Evolutionary conservation across 495 filamentous ascomycete species (phyloP), one percentile per base, ranked within the genome.

Genomic region (Aspergillus avenaceus): DNA sequence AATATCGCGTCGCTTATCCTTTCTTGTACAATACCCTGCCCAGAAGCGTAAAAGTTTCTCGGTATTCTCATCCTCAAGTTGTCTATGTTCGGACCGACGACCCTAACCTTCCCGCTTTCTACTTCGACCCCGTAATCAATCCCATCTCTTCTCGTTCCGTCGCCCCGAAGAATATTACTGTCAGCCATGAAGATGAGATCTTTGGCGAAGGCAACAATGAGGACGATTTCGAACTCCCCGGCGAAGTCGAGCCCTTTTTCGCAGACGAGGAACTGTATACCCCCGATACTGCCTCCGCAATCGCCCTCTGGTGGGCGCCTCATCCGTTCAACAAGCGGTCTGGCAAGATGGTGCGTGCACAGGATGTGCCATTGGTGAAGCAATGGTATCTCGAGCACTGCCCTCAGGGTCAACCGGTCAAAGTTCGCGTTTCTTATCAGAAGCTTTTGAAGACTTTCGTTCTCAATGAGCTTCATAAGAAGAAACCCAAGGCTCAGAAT

Each of bases 381-480:
- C 95, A 97, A 63, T 97, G 90, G 90, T 99, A 99, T 61, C 74
- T 97, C 24, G 91, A 97, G 69, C 95, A 97, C 68, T 90, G 88
- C 56, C 93, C 91, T 26, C 83, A 87, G 54, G 87, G 88, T 25
- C 91, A 97, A 61, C 91, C 95, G 5, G 92, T 97, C 54, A 99
- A 99, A 65, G 91, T 97, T 40, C 83, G 95, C 56, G 95, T 99
- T n/a, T 97, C 95, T 0, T 99, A 99, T 66, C 95, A 99, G 66
- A 99, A 99, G 72, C 73, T 99, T 42, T 77, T 99, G 34, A 99
- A 99, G 74, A 91, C 86, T 4, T 99, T 83, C 55, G 95, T 99
- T 19, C 82, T 99, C 54, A 99, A 99, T 56, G 91, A 96, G 65
- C 74, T 99, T 22, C 95, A 99, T 63, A 93, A 92, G 71, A 92